Evolutionary conservation across 163 green algal species (phyloP), one percentile per base, ranked within the genome.

Genomic region (Scenedesmus sp.): DNA sequence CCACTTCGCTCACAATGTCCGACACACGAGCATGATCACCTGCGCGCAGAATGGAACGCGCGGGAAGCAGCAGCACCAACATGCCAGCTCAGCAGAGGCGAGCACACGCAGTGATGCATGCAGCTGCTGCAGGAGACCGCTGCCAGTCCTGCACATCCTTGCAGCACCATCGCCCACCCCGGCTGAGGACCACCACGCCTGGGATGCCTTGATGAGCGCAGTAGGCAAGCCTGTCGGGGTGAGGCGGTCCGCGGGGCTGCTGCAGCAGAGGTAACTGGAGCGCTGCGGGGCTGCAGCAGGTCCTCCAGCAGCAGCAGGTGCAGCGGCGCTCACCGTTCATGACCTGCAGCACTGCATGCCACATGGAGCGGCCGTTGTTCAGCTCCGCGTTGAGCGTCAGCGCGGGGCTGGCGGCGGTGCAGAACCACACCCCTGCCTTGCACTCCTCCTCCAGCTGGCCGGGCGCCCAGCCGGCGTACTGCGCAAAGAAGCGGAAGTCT

Each of bases 401-500:
- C 40, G 86, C 73, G n/a, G 86, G 86, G 76, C 86, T 91, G 12
- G 86, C 86, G 26, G 86, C 86, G 12, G 86, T 86, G 86, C 86
- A 91, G 86, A 91, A 91, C 86, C 86, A 91, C 18, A 91, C 86
- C 33, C 86, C 86, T 1, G 26, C 40, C 37, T 73, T 79, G 53
- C 86, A 91, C 86, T 91, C 86, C 35, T 86, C 49, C 76, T 86
- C 86, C 2, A 91, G 76, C 56, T 91, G 86, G 2, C 86, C 86
- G 22, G 86, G 86, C n/a, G 86, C 86, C 86, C 86, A 91, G 76
- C 86, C 86, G 35, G 86, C 86, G 53, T 91, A 91, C 86, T 91
- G 86, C 18, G 86, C 86, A 84, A 86, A 91, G 76, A 91, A 91
- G 26, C 86, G 59, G 51, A 91, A 91, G 68, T 91, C 86, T 18